Evolutionary conservation across 306 rosid species (phyloP), one percentile per base, ranked within the genome.

Genomic region (Aeschynomene evenia): DNA sequence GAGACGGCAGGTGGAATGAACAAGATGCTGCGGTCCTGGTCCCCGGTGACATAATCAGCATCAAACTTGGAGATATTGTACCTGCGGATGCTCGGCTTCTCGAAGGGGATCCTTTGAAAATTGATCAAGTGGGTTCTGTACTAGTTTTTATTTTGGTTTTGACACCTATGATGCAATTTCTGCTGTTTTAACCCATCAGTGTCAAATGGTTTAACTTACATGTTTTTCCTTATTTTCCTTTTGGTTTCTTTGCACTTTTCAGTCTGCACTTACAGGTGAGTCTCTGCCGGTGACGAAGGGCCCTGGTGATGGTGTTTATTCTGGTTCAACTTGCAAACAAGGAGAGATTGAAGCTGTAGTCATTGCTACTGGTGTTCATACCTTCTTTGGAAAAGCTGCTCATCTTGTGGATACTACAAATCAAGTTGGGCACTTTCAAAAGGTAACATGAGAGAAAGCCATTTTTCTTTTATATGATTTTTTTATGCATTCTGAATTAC

Each of bases 271-370:
- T 55, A 94, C 98, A 4, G 98, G 98, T 0, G 98, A 94, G 81
- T 94, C 98, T 42, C 86, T 94, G 60, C 97, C 98, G 0, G 98
- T 90, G 80, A 94, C 98, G 5, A 94, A 94, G 81, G 96, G 97
- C 56, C 96, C 98, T 0, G 97, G 98, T 9, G 98, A 94, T 64
- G 98, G 98, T 13, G 90, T 94, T 14, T 94, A 94, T 60, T 94
- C 98, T 48, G 98, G 98, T 78, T 94, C 98, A 15, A 94, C 98
- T 59, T 94, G 98, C 84, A 94, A 94, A 62, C 98, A 94, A 76
- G 98, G 98, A 80, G 98, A 94, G 87, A 82, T 94, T 73, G 98
- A 94, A 77, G 97, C 96, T 23, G 90, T 94, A 68, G 97, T 90
- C 78, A 94, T 94, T 67, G 98, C 97, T 63, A 94, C 98, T 1